Conservation (phyloP, 2,329 filamentous ascomycete species). For the Chaetomium globosum region DNA sequence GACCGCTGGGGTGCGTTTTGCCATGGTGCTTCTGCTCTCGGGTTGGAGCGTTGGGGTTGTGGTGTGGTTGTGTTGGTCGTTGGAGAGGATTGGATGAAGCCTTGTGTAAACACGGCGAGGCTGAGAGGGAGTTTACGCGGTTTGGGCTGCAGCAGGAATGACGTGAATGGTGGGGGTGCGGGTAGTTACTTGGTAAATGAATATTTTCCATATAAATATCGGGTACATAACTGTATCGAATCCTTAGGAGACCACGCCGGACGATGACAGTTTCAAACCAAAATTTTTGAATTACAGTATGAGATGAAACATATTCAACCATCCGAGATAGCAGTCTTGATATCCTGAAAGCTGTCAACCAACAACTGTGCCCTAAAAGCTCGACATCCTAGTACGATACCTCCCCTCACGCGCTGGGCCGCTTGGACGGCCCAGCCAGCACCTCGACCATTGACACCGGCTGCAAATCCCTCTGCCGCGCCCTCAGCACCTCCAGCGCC, state of each 20-base stretch:
- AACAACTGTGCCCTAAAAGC: neutral
- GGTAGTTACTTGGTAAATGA: neutral
- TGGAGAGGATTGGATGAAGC: neutral
- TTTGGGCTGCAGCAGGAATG: slow-evolving; percentile 4
- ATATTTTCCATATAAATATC: neutral
- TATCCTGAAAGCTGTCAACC: neutral
- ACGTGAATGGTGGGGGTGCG: neutral
- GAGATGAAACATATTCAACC: neutral
- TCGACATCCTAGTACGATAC: neutral
- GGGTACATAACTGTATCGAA: neutral
- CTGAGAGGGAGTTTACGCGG: neutral
- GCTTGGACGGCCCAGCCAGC: neutral
- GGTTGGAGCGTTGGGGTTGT: neutral
- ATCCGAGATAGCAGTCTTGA: neutral
- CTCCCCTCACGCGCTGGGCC: neutral
- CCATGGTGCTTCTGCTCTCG: slow-evolving; percentile 14
- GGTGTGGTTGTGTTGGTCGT: neutral
- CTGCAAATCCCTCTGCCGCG: slow-evolving; percentile 16
- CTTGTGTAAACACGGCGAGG: slow-evolving; percentile 1
- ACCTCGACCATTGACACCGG: slow-evolving; percentile 14
- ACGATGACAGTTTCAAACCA: neutral
- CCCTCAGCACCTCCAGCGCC: slow-evolving; percentile 21
- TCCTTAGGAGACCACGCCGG: neutral
- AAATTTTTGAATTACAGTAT: neutral
- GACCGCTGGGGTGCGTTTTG: slow-evolving; percentile 45